Conservation (phyloP, 2,329 filamentous ascomycete species). For the Pyricularia pennisetigena region DNA sequence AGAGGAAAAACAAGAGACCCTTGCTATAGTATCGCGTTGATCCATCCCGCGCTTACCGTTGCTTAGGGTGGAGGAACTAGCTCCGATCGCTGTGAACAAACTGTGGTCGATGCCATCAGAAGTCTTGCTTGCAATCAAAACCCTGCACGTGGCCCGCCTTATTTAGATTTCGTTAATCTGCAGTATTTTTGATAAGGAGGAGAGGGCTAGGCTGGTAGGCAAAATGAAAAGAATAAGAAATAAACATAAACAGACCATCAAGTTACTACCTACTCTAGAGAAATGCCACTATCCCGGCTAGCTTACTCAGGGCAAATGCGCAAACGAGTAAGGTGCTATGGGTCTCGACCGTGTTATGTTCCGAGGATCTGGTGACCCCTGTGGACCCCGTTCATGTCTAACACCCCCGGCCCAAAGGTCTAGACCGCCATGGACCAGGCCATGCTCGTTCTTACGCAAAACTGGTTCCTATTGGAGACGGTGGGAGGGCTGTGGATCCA, state of each 20-base stretch:
- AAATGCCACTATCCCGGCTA: too few species aligned
- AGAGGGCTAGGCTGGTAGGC: neutral
- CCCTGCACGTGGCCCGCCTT: neutral
- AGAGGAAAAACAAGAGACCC: neutral
- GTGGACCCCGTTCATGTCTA: neutral
- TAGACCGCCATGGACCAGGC: neutral
- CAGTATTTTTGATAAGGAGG: neutral
- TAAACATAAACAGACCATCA: neutral
- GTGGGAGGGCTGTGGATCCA: neutral
- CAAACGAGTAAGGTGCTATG: neutral
- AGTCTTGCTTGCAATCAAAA: neutral
- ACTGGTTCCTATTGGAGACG: neutral
- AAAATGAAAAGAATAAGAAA: neutral
- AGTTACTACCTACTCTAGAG: neutral
- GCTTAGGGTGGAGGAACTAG: neutral
- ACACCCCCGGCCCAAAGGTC: neutral
- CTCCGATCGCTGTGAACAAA: neutral
- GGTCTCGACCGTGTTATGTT: neutral
- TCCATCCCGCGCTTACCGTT: neutral
- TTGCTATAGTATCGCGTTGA: neutral
- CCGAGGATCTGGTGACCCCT: neutral
- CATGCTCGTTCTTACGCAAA: neutral
- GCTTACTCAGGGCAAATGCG: neutral
- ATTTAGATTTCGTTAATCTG: neutral
- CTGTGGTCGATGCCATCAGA: neutral